These are phyloP conservation scores for Pichia sp. DNA, from an alignment of 1,139 yeast species.

Conservation along the genomic window DNA sequence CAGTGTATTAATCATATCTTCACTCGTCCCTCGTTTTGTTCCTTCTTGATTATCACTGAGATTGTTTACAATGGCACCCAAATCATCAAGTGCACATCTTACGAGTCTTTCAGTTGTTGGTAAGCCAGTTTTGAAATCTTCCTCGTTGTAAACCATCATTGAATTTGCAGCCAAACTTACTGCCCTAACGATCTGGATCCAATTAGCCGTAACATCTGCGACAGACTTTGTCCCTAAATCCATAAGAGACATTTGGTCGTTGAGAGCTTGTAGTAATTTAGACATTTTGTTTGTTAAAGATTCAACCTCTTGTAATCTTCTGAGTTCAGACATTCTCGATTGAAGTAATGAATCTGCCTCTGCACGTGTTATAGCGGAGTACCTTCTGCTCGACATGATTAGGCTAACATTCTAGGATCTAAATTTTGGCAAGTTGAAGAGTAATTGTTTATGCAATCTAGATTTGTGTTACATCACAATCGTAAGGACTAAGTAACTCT, in stretches of 20 bases:
- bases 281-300: constrained; percentile 36
- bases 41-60: not conserved
- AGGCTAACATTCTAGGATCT: not conserved
- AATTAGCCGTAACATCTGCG: constrained; percentile 53
- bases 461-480: not conserved
- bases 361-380: constrained; percentile 17
- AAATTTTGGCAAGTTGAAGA: not conserved
- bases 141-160: constrained; percentile 39
- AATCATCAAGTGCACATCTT: constrained; percentile 39
- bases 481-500: too few relatives aligned
- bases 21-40: not conserved
- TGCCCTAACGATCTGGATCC: constrained; percentile 67
- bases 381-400: constrained; percentile 16
- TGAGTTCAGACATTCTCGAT: constrained; percentile 53
- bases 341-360: constrained; percentile 22
- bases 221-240: constrained; percentile 35
- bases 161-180: constrained; percentile 66
- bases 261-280: not conserved
- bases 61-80: constrained; percentile 14
- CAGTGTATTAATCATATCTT: not conserved
- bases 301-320: constrained; percentile 47
- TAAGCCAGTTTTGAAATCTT: constrained; percentile 41
- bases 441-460: not conserved
- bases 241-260: constrained; percentile 7
- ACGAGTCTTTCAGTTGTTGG: constrained; percentile 67